A percentile compares a stretch with the other conserved stretches of the same genome.
phyloP scores from a whole-genome alignment of 257 asterid species.

The Primulina eburnea region DNA sequence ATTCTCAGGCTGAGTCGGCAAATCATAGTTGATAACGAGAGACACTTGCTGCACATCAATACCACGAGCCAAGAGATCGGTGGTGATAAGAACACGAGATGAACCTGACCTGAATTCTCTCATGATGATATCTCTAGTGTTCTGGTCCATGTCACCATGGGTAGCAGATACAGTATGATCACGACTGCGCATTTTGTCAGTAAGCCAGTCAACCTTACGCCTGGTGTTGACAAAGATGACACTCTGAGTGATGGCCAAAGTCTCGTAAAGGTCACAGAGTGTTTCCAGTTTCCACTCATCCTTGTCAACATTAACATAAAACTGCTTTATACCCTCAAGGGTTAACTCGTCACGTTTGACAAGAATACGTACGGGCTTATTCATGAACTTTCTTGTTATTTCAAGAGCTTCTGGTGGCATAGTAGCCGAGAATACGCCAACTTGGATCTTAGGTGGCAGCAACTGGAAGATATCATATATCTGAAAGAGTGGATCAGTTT shows the following conservation, averaged over 20 bases:
- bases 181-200: constrained; percentile 54
- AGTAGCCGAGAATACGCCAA: constrained; percentile 64
- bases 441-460: constrained; percentile 61
- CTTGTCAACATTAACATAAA: constrained; percentile 44
- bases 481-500: constrained; percentile 28
- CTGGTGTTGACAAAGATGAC: constrained; percentile 56
- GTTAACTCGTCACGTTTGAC: constrained; percentile 64
- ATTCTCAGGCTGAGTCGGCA: constrained; percentile 83
- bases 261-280: constrained; percentile 54
- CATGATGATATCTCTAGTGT: constrained; percentile 58
- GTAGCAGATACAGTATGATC: constrained; percentile 60
- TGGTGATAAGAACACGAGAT: constrained; percentile 72
- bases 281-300: constrained; percentile 60
- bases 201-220: constrained; percentile 63
- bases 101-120: constrained; percentile 62
- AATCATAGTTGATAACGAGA: constrained; percentile 70
- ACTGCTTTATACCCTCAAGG: constrained; percentile 60
- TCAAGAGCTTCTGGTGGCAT: constrained; percentile 72
- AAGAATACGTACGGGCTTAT: constrained; percentile 53
- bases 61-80: constrained; percentile 80
- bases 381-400: constrained; percentile 56
- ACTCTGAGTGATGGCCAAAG: constrained; percentile 58
- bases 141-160: constrained; percentile 63
- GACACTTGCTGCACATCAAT: constrained; percentile 85
- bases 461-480: constrained; percentile 57